Evolutionary conservation across 2,329 filamentous ascomycete genomes (phyloP), one percentile per base, ranked within the genome.

Genomic region (Fusarium penzigii): DNA sequence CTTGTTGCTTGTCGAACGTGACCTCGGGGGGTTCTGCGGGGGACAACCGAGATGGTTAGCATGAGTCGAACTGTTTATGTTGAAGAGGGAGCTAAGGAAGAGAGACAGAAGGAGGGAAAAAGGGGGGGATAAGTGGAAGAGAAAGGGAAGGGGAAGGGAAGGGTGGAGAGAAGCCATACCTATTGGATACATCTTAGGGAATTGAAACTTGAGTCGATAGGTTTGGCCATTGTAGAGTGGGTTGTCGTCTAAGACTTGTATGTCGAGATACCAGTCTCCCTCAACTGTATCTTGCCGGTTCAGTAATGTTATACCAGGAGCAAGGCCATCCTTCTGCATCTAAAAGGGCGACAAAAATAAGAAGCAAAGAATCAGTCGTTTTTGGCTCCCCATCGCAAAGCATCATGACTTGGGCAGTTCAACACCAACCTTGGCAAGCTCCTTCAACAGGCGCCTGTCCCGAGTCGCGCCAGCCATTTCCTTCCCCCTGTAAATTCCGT

Each of bases 1-100:
- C 77, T 34, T 83, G 71, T 48, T 83, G 76, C 63, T 85, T 79
- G 49, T 90, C 80, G 68, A 99, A 99, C 51, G 89, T 89, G 60
- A 97, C 94, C 78, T 99, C 94, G 20, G 94, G 94, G 0, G 94
- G 89, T 77, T 97, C 93, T 96, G 64, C 16, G 34, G 41, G 44
- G 29, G 42, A 63, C 25, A 64, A 53, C 29, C 41, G 20, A 39
- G 40, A 32, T 38, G 12, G 11, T 17, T 17, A 32, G 32, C 13
- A 36, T 14, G 32, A 36, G 32, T 9, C 4, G 13, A 3, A 36
- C 32, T 36, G 4, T 36, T 11, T 12, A 11, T 4, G 10, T 36
- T 36, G 32, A 36, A 11, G 13, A 36, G 32, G 9, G 9, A 36
- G 20, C n/a, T n/a, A n/a, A n/a, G n/a, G n/a, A n/a, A 25, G 20